Base-by-base conservation (phyloP, 1,139 yeast genomes). In the Kurtzmaniella quercitrusa region DNA sequence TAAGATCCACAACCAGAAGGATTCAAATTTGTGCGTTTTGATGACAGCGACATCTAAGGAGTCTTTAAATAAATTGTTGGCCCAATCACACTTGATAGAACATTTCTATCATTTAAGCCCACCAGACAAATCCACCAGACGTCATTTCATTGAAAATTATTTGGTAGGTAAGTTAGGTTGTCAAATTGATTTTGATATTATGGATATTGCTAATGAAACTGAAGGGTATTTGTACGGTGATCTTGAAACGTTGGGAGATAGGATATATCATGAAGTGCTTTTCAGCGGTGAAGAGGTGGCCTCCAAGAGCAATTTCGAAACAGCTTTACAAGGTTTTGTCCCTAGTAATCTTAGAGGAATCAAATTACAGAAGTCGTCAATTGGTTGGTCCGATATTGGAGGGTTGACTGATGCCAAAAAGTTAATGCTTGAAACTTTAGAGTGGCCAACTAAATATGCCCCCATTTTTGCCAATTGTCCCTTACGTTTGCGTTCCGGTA, bases 361-460 rank as follows among this genome's bases (percentile, higher is more conserved):
- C 12, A 88, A 90, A 58, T 68, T 91, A 12, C 90, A 89, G 53
- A 89, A 87, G 56, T 80, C 91, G 0, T 68, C 82, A 0, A 80
- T 83, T 1, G 76, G 77, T 38, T 93, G 98, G 98, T 56, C 73
- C 1, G 96, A 90, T 52, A 89, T 93, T 53, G 98, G 98, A 8
- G 98, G 97, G 0, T 68, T 93, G 41, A 67, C 66, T 24, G 86
- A 82, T 16, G 95, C 95, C 2, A 93, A 91, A 56, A 72, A 75
- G 10, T 71, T 88, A 0, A 65, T 93, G 19, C 63, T 90, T 41
- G 98, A 93, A 59, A 93, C 98, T 0, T 65, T 93, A 34, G 98
- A 93, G 59, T 91, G 98, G 98, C 98, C 98, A 1, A 89, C 96
- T 0, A 86, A 84, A 56, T 93, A 91, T 58, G 95, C 96, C 0